A percentile compares a stretch with the other conserved stretches of the same genome.
These are phyloP conservation scores for Pseudocercospora musae DNA, from an alignment of 2,329 filamentous ascomycete genomes.

Conservation along the genomic window DNA sequence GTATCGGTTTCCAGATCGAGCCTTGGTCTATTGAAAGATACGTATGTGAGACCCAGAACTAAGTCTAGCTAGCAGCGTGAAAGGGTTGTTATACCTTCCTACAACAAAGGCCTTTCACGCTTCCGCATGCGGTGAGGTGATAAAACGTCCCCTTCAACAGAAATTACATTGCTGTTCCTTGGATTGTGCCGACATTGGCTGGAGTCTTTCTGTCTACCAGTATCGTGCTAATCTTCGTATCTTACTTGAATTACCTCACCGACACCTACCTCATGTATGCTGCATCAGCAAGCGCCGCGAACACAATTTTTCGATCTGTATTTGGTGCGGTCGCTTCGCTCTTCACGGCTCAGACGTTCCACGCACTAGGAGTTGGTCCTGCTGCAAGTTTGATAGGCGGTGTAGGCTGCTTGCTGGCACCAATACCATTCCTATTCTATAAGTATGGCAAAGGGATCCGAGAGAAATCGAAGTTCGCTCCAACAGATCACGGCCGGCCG, in stretches of 20 bases:
- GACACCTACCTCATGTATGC: conserved; percentile 1
- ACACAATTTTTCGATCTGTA: conserved; percentile 30
- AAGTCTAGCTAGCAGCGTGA: too few species aligned
- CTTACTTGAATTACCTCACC: conserved; percentile 53
- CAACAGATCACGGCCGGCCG: conserved; percentile 7
- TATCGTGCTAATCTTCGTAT: conserved; percentile 50
- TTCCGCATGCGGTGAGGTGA: too few species aligned
- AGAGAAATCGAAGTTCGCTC: conserved; percentile 16
- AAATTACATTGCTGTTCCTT: background rate
- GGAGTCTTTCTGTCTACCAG: conserved; percentile 42
- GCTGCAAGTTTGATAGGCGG: conserved; percentile 44
- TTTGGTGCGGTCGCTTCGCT: conserved; percentile 32
- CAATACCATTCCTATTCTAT: conserved; percentile 30
- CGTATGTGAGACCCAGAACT: conserved; percentile 42
- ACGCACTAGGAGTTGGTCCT: conserved; percentile 31
- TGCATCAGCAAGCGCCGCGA: background rate
- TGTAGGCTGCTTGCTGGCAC: conserved; percentile 36
- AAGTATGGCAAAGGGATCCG: conserved; percentile 18
- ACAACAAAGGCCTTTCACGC: too few species aligned
- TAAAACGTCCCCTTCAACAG: too few species aligned
- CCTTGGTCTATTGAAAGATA: conserved; percentile 41
- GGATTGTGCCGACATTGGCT: conserved; percentile 41
- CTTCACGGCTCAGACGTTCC: conserved; percentile 34
- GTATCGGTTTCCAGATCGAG: too few species aligned
- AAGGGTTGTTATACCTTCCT: too few species aligned